Conservation (phyloP, 306 rosid species). For the Quillaja saponaria region DNA sequence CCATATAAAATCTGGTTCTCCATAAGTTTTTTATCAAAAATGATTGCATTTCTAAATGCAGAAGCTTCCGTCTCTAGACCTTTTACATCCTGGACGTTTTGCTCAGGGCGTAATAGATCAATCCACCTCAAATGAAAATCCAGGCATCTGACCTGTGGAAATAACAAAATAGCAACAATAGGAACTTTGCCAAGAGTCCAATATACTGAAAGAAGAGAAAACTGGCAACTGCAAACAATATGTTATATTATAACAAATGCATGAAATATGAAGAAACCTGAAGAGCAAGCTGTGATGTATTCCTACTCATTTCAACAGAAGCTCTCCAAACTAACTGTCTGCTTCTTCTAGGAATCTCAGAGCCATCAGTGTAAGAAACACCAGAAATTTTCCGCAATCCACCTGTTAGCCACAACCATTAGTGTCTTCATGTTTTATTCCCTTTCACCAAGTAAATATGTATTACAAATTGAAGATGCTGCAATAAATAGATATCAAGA, state of each 20-base stretch:
- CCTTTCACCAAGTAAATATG: conserved; percentile 1
- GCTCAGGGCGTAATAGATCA: conserved; percentile 94
- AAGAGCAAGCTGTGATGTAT: conserved; percentile 85
- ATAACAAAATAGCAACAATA: conserved; percentile 30
- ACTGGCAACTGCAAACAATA: conserved; percentile 13
- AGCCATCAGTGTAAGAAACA: conserved; percentile 68
- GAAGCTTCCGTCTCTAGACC: conserved; percentile 89
- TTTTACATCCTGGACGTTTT: conserved; percentile 72
- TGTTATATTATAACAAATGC: background rate
- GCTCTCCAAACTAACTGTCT: conserved; percentile 89
- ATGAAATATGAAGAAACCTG: conserved; percentile 57
- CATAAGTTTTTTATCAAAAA: conserved; percentile 62
- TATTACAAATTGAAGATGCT: background rate
- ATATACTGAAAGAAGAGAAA: conserved; percentile 20
- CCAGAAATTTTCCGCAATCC: conserved; percentile 71
- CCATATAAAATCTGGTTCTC: conserved; percentile 63
- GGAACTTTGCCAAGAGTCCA: conserved; percentile 29
- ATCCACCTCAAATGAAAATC: conserved; percentile 86
- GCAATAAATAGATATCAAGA: background rate
- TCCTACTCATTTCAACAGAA: conserved; percentile 83
- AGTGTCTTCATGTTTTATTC: conserved; percentile 9
- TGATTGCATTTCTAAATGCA: conserved; percentile 79
- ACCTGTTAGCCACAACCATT: conserved; percentile 54
- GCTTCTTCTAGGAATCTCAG: conserved; percentile 82
- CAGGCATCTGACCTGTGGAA: conserved; percentile 80